Conservation (phyloP, 768 basidiomycete genomes). For the Calvatia gigantea region DNA sequence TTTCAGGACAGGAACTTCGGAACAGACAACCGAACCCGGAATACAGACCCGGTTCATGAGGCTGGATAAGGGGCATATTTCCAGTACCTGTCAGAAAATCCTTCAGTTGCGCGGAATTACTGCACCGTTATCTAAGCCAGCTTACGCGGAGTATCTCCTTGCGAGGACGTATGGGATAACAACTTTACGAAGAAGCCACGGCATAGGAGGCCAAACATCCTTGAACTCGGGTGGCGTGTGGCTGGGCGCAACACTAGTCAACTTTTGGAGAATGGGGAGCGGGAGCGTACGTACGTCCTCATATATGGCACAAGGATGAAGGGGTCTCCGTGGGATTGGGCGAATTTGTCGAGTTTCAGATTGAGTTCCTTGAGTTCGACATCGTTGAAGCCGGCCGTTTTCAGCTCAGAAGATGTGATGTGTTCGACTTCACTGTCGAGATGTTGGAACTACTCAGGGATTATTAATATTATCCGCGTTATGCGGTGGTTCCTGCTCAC, state of each 20-base stretch:
- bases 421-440: slow-evolving; percentile 9
- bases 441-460: background rate
- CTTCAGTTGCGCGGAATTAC: background rate
- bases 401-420: slow-evolving; percentile 1
- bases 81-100: background rate
- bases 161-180: slow-evolving; percentile 8
- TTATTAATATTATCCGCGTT: background rate
- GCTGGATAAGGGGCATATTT: slow-evolving; percentile 8
- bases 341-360: background rate
- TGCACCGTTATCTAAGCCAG: background rate
- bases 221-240: slow-evolving; percentile 8
- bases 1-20: background rate
- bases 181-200: slow-evolving; percentile 8
- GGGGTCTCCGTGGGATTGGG: slow-evolving; percentile 3
- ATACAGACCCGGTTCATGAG: background rate
- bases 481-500: background rate
- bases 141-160: slow-evolving; percentile 7
- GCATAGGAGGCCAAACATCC: slow-evolving; percentile 10
- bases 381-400: background rate
- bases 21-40: background rate
- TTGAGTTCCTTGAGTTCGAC: slow-evolving; percentile 6
- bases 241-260: background rate
- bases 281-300: background rate
- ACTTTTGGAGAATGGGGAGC: background rate
- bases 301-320: slow-evolving; percentile 9